Conservation (phyloP, 352 stramenopile species). For the Blastocystis sp. region DNA sequence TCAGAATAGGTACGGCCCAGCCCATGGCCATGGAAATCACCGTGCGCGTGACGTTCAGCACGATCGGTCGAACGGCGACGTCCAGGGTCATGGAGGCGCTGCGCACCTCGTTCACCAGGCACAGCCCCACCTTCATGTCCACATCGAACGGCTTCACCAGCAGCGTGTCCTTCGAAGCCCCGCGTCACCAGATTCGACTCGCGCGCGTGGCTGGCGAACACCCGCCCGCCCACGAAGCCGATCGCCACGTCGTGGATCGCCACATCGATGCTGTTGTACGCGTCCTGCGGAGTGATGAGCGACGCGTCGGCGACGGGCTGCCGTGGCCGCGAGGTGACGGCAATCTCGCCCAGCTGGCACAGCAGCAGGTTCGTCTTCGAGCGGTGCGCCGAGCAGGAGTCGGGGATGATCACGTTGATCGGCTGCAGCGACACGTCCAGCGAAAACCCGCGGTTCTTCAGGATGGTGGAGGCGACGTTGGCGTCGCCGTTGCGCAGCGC, state of each 20-base stretch:
- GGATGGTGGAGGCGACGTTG: background rate
- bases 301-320: background rate
- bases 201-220: background rate
- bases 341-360: slow-evolving; percentile 22
- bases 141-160: slow-evolving; percentile 39
- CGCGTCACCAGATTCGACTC: background rate
- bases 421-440: slow-evolving; percentile 22
- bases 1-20: slow-evolving; percentile 4
- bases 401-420: slow-evolving; percentile 57
- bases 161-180: background rate
- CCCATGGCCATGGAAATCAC: background rate
- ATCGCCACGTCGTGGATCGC: slow-evolving; percentile 2
- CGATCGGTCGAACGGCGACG: slow-evolving; percentile 1
- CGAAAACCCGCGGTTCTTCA: slow-evolving; percentile 30
- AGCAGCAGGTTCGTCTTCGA: slow-evolving; percentile 49
- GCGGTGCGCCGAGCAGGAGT: slow-evolving; percentile 22
- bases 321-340: background rate
- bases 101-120: slow-evolving; percentile 57
- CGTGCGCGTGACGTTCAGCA: background rate
- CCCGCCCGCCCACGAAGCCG: slow-evolving; percentile 32
- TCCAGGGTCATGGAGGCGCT: slow-evolving; percentile 4
- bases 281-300: background rate
- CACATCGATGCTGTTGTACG: slow-evolving; percentile 33
- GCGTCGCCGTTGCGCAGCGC: slow-evolving; percentile 29
- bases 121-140: background rate